Base-by-base conservation (phyloP, 2,329 filamentous ascomycete genomes). In the Rutstroemia sp. region DNA sequence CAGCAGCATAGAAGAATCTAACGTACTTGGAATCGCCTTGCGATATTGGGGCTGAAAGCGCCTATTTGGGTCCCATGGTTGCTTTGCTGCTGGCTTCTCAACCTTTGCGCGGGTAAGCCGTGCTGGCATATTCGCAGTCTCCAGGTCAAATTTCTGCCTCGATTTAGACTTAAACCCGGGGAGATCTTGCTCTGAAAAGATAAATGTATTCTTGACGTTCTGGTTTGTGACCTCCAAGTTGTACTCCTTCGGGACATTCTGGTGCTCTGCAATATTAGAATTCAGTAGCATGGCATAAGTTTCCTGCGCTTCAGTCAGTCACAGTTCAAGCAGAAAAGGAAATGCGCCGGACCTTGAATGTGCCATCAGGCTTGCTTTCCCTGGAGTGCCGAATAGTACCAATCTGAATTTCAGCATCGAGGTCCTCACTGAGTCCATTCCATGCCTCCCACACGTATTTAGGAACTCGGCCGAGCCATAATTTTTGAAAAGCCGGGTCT, bases 151-250 rank as follows among this genome's bases (percentile, higher is more conserved):
- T 51, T 78, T 76, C 48, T 73, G 73, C 64, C 77, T 80, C 67
- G 80, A 80, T 69, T 78, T 80, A 17, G 76, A 75, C 64, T 81
- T 81, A 73, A 84, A 91, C 39, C 89, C 89, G 0, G 91, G 88
- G 21, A 96, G 79, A 67, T 97, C 90, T 70, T 95, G 91, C 73
- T 99, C 94, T 42, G 88, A 91, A 69, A 99, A 99, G 56, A 97
- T 77, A 69, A 88, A 95, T 19, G 91, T 94, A 72, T 96, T 96
- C 66, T 82, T 83, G 36, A 92, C 83, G n/a, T 81, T 73, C 44
- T 76, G 70, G 42, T 83, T 80, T 23, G 81, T 84, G 48, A 90
- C 78, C 48, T 90, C 84, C 57, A 97, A 75, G 63, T 89, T 82
- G 73, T 96, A 99, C 67, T 95, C 90, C 67, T 89, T 89, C 10